Percentiles rank a stretch among this genome's conserved stretches.
These are phyloP conservation scores for Lactarius tabidus DNA, from an alignment of 768 basidiomycete species.

Conservation along the genomic window DNA sequence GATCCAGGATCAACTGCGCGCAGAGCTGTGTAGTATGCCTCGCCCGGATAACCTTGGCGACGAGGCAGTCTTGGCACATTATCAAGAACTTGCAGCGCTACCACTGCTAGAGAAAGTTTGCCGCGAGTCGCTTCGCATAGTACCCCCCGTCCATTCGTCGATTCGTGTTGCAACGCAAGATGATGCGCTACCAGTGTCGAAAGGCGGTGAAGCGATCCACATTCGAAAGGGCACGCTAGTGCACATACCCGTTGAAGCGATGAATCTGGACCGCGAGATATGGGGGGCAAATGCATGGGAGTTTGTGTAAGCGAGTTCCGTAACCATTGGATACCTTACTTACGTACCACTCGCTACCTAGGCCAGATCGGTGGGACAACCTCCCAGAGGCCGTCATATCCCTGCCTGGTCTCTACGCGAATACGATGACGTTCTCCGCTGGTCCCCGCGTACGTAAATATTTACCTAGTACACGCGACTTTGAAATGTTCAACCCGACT, in stretches of 20 bases:
- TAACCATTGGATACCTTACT: neutral
- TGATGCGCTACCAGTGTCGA: constrained; percentile 68
- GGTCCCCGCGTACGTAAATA: constrained; percentile 64
- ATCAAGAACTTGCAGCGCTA: constrained; percentile 54
- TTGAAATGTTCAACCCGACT: neutral
- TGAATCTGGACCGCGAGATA: constrained; percentile 70
- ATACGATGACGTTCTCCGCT: constrained; percentile 71
- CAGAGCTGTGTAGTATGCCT: constrained; percentile 53
- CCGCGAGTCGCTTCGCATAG: constrained; percentile 70
- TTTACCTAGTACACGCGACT: neutral
- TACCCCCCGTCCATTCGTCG: constrained; percentile 79
- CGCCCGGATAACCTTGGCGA: constrained; percentile 41
- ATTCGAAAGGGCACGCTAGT: constrained; percentile 69
- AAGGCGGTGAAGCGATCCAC: constrained; percentile 45
- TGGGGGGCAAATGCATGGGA: constrained; percentile 84
- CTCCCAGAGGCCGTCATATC: constrained; percentile 63
- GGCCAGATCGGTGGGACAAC: constrained; percentile 79
- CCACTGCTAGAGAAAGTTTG: constrained; percentile 74
- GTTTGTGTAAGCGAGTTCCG: constrained; percentile 51
- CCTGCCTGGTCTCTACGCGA: constrained; percentile 69
- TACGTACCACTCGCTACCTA: constrained; percentile 29
- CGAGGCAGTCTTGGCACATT: constrained; percentile 49
- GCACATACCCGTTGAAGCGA: constrained; percentile 74
- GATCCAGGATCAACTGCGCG: constrained; percentile 65
- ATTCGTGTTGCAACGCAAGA: constrained; percentile 73